phyloP scores from a whole-genome alignment of 2,329 filamentous ascomycete species.

The Epichloe baconii region DNA sequence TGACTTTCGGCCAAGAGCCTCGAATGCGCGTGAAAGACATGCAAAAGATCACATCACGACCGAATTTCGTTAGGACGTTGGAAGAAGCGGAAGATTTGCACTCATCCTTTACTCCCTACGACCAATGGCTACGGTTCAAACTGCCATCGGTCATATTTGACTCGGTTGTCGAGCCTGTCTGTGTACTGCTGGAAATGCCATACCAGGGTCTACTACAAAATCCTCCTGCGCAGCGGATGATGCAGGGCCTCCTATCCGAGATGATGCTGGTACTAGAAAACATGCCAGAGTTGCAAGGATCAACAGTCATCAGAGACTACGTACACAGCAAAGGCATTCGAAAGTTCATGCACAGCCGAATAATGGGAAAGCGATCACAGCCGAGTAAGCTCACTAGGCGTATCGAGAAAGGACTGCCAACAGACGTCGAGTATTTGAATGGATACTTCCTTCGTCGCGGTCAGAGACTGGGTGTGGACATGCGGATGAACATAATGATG shows the following conservation, averaged over 20 bases:
- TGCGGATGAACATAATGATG: slow-evolving; percentile 60
- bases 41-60: slow-evolving; percentile 9
- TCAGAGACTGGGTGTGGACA: slow-evolving; percentile 56
- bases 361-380: slow-evolving; percentile 31
- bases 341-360: slow-evolving; percentile 35
- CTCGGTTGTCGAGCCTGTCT: slow-evolving; percentile 68
- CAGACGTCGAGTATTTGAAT: slow-evolving; percentile 76
- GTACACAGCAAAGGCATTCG: slow-evolving; percentile 49
- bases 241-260: slow-evolving; percentile 62
- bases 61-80: slow-evolving; percentile 13
- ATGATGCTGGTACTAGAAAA: slow-evolving; percentile 56
- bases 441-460: slow-evolving; percentile 74
- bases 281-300: slow-evolving; percentile 59
- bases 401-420: slow-evolving; percentile 45
- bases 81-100: slow-evolving; percentile 11
- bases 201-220: slow-evolving; percentile 63
- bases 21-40: slow-evolving; percentile 7
- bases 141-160: slow-evolving; percentile 67
- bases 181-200: slow-evolving; percentile 61
- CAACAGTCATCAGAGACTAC: slow-evolving; percentile 41
- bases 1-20: slow-evolving; percentile 15
- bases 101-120: slow-evolving; percentile 13
- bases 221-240: slow-evolving; percentile 47
- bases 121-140: slow-evolving; percentile 53
- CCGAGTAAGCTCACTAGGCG: slow-evolving; percentile 55